phyloP scores from a whole-genome alignment of 2,329 filamentous ascomycete species.

The Cercospora beticola region DNA sequence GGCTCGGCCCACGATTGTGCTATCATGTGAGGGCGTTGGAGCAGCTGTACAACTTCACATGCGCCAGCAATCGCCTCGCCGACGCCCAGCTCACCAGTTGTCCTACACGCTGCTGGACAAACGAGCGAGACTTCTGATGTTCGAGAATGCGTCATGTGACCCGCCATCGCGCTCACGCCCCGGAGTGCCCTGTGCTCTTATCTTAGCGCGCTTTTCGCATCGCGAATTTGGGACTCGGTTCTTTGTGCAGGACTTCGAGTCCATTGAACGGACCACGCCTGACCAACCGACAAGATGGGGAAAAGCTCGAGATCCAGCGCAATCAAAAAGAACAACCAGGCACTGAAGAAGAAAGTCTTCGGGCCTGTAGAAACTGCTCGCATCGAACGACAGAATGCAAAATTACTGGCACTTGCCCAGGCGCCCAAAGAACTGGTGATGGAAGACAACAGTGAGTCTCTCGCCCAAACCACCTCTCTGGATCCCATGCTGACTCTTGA shows the following conservation, averaged over 20 bases:
- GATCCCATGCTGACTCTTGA: conserved; percentile 1
- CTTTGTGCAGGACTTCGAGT: neutral
- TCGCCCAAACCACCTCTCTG: too few species aligned
- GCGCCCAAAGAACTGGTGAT: conserved; percentile 70
- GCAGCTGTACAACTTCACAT: conserved; percentile 7
- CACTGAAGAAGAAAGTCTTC: conserved; percentile 78
- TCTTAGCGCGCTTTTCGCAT: neutral
- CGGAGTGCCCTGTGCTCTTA: neutral
- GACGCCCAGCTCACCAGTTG: conserved; percentile 4
- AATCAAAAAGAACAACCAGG: conserved; percentile 79
- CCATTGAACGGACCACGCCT: conserved; percentile 7
- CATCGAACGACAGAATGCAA: conserved; percentile 79
- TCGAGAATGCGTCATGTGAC: conserved; percentile 8
- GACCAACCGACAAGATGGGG: conserved; percentile 63
- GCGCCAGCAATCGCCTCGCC: conserved; percentile 4
- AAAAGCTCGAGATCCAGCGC: conserved; percentile 79
- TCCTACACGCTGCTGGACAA: neutral
- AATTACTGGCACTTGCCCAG: conserved; percentile 75
- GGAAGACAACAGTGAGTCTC: conserved; percentile 39
- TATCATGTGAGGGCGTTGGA: neutral
- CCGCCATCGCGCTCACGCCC: neutral
- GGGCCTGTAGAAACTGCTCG: conserved; percentile 77
- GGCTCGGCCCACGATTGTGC: neutral
- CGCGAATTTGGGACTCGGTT: conserved; percentile 5
- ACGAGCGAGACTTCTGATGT: conserved; percentile 1